Evolutionary conservation across 345 rosid species (phyloP).

Genomic region (Lepidium aucheri): DNA sequence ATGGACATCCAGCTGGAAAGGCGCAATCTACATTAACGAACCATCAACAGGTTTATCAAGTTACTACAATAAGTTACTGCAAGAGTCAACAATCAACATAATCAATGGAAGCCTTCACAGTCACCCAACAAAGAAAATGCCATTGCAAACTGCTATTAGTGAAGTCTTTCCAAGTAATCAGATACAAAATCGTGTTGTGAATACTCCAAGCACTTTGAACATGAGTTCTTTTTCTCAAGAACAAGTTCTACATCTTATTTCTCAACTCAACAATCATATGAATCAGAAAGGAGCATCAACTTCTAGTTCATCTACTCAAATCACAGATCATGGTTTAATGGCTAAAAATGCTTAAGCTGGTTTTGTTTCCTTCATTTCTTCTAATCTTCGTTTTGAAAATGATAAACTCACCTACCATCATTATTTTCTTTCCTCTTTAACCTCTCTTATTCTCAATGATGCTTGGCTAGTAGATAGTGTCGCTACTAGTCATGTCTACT

Average conservation of each 20-base stretch:
- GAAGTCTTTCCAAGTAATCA: too few relatives aligned
- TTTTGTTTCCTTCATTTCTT: not conserved
- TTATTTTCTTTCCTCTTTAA: not conserved
- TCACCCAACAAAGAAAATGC: too few relatives aligned
- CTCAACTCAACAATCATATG: too few relatives aligned
- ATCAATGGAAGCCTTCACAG: too few relatives aligned
- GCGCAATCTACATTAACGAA: too few relatives aligned
- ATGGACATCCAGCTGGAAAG: not conserved
- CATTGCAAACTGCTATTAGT: too few relatives aligned
- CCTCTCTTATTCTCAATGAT: accelerated
- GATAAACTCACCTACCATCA: not conserved
- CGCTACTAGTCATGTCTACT: not conserved
- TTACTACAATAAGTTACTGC: too few relatives aligned
- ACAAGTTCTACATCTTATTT: too few relatives aligned
- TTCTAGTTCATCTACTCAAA: not conserved
- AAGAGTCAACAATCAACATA: not conserved
- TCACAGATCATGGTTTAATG: not conserved
- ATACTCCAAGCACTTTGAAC: too few relatives aligned
- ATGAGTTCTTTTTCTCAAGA: too few relatives aligned
- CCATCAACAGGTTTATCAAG: too few relatives aligned
- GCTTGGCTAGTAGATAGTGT: not conserved
- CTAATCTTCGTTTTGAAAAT: not conserved
- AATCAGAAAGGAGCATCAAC: not conserved
- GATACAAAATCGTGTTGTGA: too few relatives aligned
- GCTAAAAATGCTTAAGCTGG: not conserved